These are phyloP conservation scores for Nevesoporus exiguus DNA, from an alignment of 768 basidiomycete species.

Conservation along the genomic window DNA sequence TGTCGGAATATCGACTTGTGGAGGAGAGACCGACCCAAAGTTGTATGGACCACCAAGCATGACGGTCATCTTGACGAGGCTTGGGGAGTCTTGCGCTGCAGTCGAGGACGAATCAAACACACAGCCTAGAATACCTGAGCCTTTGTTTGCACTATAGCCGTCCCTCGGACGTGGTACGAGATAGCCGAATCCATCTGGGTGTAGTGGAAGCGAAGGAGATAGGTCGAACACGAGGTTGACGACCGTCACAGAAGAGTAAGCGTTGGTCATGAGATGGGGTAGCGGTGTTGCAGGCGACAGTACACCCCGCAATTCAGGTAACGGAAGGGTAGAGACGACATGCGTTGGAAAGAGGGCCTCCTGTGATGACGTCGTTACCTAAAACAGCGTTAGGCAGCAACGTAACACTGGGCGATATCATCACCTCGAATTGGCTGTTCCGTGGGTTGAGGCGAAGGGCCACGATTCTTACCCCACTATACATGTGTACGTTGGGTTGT, in stretches of 20 bases:
- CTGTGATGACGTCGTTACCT: slow-evolving; percentile 35
- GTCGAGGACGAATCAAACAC: slow-evolving; percentile 88
- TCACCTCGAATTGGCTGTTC: slow-evolving; percentile 46
- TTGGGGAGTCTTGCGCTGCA: slow-evolving; percentile 48
- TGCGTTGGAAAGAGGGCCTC: slow-evolving; percentile 49
- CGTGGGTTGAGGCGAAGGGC: slow-evolving; percentile 33
- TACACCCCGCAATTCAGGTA: slow-evolving; percentile 47
- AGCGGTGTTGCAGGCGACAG: slow-evolving; percentile 41
- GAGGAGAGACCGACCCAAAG: slow-evolving; percentile 5
- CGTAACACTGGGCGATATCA: slow-evolving; percentile 1
- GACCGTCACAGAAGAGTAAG: slow-evolving; percentile 79
- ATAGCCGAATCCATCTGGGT: slow-evolving; percentile 91
- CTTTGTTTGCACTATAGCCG: slow-evolving; percentile 43
- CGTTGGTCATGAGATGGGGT: slow-evolving; percentile 68
- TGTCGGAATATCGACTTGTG: slow-evolving; percentile 25
- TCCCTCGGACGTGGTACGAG: slow-evolving; percentile 75
- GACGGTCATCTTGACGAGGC: slow-evolving; percentile 76
- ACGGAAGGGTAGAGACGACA: slow-evolving; percentile 73
- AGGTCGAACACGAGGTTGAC: slow-evolving; percentile 78
- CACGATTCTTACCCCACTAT: slow-evolving; percentile 40
- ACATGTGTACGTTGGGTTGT: slow-evolving; percentile 57
- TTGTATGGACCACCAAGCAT: slow-evolving; percentile 85
- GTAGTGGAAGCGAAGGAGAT: slow-evolving; percentile 42
- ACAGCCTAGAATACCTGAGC: slow-evolving; percentile 67
- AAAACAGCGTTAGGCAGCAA: slow-evolving; percentile 1